phyloP scores from a whole-genome alignment of 2,329 filamentous ascomycete genomes.

The Berkeleyomyces basicola region DNA sequence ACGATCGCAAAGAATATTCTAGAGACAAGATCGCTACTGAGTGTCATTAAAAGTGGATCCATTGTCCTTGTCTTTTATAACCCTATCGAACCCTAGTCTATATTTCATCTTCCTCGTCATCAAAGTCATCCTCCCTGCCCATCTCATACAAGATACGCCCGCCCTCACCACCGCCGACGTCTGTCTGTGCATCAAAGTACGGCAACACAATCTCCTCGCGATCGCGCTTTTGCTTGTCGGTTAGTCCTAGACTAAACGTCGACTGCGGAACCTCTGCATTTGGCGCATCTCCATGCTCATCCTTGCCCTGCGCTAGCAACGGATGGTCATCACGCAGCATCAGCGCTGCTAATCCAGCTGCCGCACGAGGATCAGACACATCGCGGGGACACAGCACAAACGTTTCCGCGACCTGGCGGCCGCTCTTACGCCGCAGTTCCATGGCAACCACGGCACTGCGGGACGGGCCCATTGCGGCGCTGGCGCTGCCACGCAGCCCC shows the following conservation, averaged over 20 bases:
- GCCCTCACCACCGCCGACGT: constrained; percentile 62
- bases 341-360: constrained; percentile 22
- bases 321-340: constrained; percentile 62
- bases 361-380: background rate
- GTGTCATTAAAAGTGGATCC: background rate
- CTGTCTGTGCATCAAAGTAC: constrained; percentile 90
- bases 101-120: constrained; percentile 89
- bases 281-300: constrained; percentile 21
- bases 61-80: background rate
- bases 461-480: constrained; percentile 19
- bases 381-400: constrained; percentile 27
- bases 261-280: constrained; percentile 39
- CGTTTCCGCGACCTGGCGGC: constrained; percentile 55
- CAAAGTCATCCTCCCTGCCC: constrained; percentile 91
- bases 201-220: constrained; percentile 81
- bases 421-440: constrained; percentile 73
- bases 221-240: constrained; percentile 76
- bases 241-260: constrained; percentile 75
- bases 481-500: constrained; percentile 26
- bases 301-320: constrained; percentile 24
- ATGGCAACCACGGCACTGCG: constrained; percentile 55
- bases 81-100: constrained; percentile 20
- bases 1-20: background rate
- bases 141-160: constrained; percentile 93
- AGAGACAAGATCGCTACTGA: background rate